phyloP scores from a whole-genome alignment of 805 yeast species.

The Metschnikowia shivogae region DNA sequence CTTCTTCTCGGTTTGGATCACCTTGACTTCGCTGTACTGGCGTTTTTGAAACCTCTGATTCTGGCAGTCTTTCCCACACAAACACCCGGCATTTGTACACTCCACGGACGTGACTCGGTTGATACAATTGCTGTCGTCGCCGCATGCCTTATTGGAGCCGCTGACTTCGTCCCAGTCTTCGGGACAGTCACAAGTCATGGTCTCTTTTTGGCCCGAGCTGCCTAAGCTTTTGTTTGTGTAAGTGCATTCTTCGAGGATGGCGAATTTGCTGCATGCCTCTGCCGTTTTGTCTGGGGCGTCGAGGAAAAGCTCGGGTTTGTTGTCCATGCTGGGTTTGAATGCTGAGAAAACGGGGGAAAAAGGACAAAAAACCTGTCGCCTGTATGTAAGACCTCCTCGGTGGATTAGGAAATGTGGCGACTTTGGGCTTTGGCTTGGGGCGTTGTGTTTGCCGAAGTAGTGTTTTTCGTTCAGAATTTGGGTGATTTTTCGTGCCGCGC shows the following conservation, averaged over 20 bases:
- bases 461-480: neutral
- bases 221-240: slow-evolving; percentile 65
- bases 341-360: neutral
- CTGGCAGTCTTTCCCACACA: slow-evolving; percentile 74
- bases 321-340: neutral
- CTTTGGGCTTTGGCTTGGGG: neutral
- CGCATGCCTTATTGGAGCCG: slow-evolving; percentile 62
- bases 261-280: slow-evolving; percentile 64
- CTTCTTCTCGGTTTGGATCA: slow-evolving; percentile 77
- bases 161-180: slow-evolving; percentile 43
- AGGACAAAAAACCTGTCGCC: neutral
- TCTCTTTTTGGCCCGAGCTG: slow-evolving; percentile 68
- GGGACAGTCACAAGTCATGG: slow-evolving; percentile 87
- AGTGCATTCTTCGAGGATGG: slow-evolving; percentile 51
- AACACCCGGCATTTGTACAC: slow-evolving; percentile 66
- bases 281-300: slow-evolving; percentile 55
- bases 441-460: neutral
- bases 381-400: neutral
- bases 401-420: neutral
- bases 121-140: slow-evolving; percentile 82
- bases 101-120: slow-evolving; percentile 90
- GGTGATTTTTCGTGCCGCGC: slow-evolving; percentile 5
- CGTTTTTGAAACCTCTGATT: slow-evolving; percentile 84
- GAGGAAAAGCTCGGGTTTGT: slow-evolving; percentile 25
- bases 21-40: slow-evolving; percentile 71